A percentile compares a stretch with the other conserved stretches of the same genome.
Conservation (phyloP, 768 basidiomycete genomes). For the Coprinellus micaceus region DNA sequence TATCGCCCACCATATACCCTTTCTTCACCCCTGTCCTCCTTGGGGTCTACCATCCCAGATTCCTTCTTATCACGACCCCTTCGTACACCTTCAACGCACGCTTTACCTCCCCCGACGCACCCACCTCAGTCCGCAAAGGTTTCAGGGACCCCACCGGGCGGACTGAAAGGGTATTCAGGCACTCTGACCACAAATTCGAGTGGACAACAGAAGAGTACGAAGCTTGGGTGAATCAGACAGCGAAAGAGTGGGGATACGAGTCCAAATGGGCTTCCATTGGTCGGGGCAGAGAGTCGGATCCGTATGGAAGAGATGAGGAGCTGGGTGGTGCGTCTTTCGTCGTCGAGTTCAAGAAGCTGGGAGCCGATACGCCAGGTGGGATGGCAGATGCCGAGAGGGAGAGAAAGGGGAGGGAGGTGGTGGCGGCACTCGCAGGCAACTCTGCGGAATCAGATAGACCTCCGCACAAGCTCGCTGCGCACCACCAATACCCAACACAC, state of each 20-base stretch:
- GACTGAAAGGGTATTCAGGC: constrained; percentile 73
- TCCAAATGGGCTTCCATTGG: constrained; percentile 63
- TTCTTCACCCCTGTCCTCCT: constrained; percentile 69
- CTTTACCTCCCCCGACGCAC: constrained; percentile 55
- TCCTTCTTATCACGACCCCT: constrained; percentile 80
- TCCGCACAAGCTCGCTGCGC: constrained; percentile 46
- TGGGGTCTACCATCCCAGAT: constrained; percentile 70
- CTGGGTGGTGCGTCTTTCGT: constrained; percentile 67
- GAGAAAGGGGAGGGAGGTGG: constrained; percentile 31
- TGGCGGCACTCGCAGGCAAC: constrained; percentile 22
- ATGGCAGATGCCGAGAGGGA: constrained; percentile 31
- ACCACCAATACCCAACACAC: constrained; percentile 52
- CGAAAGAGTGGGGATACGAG: constrained; percentile 68
- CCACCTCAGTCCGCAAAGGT: constrained; percentile 45
- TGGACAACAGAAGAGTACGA: constrained; percentile 78
- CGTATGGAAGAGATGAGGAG: constrained; percentile 65
- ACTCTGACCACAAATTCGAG: constrained; percentile 85
- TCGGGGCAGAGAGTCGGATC: constrained; percentile 53
- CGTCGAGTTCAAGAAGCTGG: constrained; percentile 54
- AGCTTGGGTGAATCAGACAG: constrained; percentile 54
- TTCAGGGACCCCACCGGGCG: constrained; percentile 72
- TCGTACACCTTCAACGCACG: constrained; percentile 80
- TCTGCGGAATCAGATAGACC: not conserved
- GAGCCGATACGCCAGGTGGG: constrained; percentile 20
- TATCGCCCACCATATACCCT: constrained; percentile 53